These are phyloP conservation scores for Pseudogymnoascus sp. DNA, from an alignment of 2,329 filamentous ascomycete species.

Conservation along the genomic window DNA sequence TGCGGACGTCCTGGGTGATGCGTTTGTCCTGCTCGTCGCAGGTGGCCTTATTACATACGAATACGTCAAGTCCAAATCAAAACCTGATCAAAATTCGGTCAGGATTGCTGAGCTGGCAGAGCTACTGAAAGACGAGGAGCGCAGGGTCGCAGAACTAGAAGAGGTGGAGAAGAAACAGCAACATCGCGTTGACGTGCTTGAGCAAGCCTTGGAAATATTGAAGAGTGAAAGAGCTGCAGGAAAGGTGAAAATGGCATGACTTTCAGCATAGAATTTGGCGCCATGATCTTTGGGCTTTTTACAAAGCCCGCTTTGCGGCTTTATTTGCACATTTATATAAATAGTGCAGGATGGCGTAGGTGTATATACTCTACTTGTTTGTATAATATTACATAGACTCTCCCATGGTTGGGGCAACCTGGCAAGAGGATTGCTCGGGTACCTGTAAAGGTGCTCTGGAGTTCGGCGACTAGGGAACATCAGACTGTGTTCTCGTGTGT, in stretches of 20 bases:
- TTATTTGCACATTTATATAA: background rate
- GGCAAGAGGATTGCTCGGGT: background rate
- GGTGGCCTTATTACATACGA: conserved; percentile 51
- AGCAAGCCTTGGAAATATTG: conserved; percentile 26
- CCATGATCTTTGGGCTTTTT: background rate
- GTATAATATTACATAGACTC: conserved; percentile 6
- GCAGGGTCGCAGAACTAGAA: conserved; percentile 46
- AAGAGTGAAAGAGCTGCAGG: conserved; percentile 17
- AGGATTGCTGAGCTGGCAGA: conserved; percentile 44
- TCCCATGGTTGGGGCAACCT: background rate
- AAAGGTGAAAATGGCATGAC: conserved; percentile 11
- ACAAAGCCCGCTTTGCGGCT: background rate
- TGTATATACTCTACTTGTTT: conserved; percentile 1
- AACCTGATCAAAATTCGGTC: conserved; percentile 50
- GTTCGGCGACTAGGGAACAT: background rate
- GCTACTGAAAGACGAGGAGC: conserved; percentile 40
- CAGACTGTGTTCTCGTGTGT: background rate
- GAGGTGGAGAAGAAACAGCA: conserved; percentile 31
- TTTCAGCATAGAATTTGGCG: background rate
- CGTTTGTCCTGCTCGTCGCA: conserved; percentile 54
- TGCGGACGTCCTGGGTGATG: conserved; percentile 55
- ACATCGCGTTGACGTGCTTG: conserved; percentile 24
- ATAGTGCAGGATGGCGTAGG: background rate
- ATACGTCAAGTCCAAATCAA: conserved; percentile 49
- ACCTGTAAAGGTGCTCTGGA: background rate